Conservation (phyloP, 768 basidiomycete species). For the Roridomyces roridus region DNA sequence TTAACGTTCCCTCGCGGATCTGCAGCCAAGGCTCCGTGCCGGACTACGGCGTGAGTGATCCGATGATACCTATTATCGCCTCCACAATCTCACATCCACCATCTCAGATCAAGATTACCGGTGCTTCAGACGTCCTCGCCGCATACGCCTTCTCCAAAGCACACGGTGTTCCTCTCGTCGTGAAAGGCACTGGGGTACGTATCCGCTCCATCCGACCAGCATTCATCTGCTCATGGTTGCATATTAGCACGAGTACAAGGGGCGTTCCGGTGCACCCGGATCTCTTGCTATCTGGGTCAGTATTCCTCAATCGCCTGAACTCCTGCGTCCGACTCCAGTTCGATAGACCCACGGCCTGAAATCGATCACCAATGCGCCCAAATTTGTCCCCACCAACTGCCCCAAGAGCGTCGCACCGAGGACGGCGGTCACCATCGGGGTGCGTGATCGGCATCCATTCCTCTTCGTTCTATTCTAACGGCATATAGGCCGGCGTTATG, state of each 20-base stretch:
- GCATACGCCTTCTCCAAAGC: conserved; percentile 30
- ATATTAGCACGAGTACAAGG: conserved; percentile 32
- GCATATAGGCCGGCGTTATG: conserved; percentile 22
- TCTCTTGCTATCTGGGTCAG: conserved; percentile 29
- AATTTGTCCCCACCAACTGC: neutral
- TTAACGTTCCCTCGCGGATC: conserved; percentile 7
- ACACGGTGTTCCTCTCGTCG: conserved; percentile 26
- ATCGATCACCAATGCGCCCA: neutral
- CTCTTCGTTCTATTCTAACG: neutral
- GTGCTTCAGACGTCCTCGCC: conserved; percentile 23
- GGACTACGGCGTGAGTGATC: conserved; percentile 23
- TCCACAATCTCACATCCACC: no score
- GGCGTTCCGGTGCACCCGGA: conserved; percentile 26
- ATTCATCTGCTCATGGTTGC: neutral
- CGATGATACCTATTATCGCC: no score
- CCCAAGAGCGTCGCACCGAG: neutral
- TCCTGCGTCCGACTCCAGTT: neutral
- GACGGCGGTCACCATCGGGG: neutral
- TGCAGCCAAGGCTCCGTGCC: conserved; percentile 30
- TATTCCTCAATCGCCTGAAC: neutral
- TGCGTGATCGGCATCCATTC: neutral
- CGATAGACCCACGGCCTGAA: neutral
- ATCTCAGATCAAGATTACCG: no score
- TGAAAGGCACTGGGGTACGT: conserved; percentile 34
- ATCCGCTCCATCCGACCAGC: neutral